A percentile compares a stretch with the other conserved stretches of the same genome.
Conservation (phyloP, 2,329 filamentous ascomycete species). For the Epichloe bromicola region DNA sequence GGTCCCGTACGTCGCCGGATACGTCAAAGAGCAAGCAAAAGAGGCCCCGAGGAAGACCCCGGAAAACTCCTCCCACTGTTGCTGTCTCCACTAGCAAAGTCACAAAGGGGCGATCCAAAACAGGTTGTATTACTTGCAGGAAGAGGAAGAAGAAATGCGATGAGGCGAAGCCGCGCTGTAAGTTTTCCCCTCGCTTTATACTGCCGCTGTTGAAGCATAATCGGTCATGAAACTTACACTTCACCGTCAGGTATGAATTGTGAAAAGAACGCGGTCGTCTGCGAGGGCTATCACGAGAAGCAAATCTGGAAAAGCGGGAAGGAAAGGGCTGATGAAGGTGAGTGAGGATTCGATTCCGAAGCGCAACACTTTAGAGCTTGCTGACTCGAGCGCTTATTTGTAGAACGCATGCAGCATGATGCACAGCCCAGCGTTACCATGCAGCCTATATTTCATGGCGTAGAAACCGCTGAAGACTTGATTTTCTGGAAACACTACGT, state of each 20-base stretch:
- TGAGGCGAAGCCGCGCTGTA: constrained; percentile 54
- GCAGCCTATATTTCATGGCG: constrained; percentile 60
- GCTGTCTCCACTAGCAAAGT: constrained; percentile 50
- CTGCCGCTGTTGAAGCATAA: neutral
- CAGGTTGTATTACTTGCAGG: constrained; percentile 54
- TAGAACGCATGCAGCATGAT: constrained; percentile 37
- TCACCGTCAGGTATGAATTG: constrained; percentile 58
- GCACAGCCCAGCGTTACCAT: constrained; percentile 41
- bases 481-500: constrained; percentile 77
- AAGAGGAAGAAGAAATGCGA: constrained; percentile 63
- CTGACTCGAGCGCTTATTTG: neutral
- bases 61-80: constrained; percentile 62
- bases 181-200: neutral
- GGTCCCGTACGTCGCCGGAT: constrained; percentile 10
- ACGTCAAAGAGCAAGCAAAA: constrained; percentile 33
- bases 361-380: neutral
- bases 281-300: constrained; percentile 80
- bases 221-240: neutral
- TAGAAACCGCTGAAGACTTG: constrained; percentile 68
- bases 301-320: constrained; percentile 79
- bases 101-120: constrained; percentile 63
- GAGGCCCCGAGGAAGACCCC: constrained; percentile 64
- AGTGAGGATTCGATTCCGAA: constrained; percentile 14
- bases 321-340: constrained; percentile 59
- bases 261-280: constrained; percentile 85